Percentiles rank a stretch among this genome's conserved stretches.
These are phyloP conservation scores for Penicillium paxilli DNA, from an alignment of 495 filamentous ascomycete species.

Conservation along the genomic window DNA sequence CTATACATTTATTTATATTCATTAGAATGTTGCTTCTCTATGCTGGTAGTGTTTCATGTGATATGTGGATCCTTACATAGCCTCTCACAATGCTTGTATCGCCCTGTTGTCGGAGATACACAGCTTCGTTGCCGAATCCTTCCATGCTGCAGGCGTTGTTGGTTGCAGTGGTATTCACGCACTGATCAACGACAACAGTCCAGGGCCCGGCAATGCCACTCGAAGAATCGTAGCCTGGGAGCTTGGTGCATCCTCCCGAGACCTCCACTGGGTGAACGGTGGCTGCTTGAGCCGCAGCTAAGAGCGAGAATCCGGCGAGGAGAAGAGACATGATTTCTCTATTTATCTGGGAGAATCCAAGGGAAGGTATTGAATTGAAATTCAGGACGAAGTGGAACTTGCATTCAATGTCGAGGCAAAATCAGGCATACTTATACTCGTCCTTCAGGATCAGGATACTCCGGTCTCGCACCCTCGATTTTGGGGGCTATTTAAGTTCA, in stretches of 20 bases:
- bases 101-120: slow-evolving; percentile 4
- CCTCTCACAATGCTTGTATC: slow-evolving; percentile 2
- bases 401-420: too few species aligned
- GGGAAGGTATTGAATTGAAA: neutral
- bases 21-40: too few species aligned
- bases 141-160: slow-evolving; percentile 9
- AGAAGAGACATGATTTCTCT: slow-evolving; percentile 2
- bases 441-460: too few species aligned
- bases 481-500: too few species aligned
- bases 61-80: neutral
- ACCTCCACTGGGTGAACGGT: slow-evolving; percentile 1
- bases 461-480: too few species aligned
- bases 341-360: neutral
- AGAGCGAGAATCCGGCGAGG: slow-evolving; percentile 1
- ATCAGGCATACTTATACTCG: too few species aligned
- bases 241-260: slow-evolving; percentile 1
- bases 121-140: slow-evolving; percentile 8
- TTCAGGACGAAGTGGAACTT: too few species aligned
- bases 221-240: slow-evolving; percentile 1
- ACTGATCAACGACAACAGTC: slow-evolving; percentile 5
- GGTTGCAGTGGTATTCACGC: slow-evolving; percentile 7
- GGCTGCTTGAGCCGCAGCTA: slow-evolving; percentile 10
- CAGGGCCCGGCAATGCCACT: slow-evolving; percentile 7
- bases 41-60: neutral
- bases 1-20: neutral